Percentiles rank a stretch among this genome's conserved stretches.
Conservation (phyloP, 2,329 filamentous ascomycete genomes). For the Diaporthe citrichinensis region DNA sequence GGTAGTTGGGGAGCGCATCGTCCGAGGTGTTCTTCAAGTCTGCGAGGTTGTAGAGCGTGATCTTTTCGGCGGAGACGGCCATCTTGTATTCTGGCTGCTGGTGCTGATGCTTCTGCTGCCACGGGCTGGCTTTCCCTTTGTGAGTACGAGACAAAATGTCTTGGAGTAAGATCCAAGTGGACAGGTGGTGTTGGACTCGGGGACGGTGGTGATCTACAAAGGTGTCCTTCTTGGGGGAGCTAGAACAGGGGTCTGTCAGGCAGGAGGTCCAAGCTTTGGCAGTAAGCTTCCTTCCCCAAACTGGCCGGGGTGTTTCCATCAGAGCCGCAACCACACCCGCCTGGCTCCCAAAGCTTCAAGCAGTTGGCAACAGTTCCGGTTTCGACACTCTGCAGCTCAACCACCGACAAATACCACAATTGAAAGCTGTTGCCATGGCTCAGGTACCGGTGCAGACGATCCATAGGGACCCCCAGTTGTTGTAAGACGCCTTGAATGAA, state of each 20-base stretch:
- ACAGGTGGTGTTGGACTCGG: constrained; percentile 1
- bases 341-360: not conserved
- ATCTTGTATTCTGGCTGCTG: constrained; percentile 48
- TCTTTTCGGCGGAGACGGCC: constrained; percentile 65
- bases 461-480: constrained; percentile 96
- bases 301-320: not conserved
- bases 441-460: constrained; percentile 93
- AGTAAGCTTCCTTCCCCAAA: constrained; percentile 24
- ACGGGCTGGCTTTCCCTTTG: not conserved
- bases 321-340: constrained; percentile 19
- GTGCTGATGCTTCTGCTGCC: not conserved
- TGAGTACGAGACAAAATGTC: not conserved
- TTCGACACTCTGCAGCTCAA: constrained; percentile 14
- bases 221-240: constrained; percentile 35
- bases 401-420: not conserved
- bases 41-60: constrained; percentile 79
- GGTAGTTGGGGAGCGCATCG: constrained; percentile 93
- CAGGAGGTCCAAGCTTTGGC: constrained; percentile 7
- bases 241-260: not conserved
- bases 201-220: constrained; percentile 32
- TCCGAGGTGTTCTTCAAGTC: constrained; percentile 98
- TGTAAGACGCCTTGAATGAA: constrained; percentile 71
- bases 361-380: constrained; percentile 20
- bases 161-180: not conserved
- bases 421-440: constrained; percentile 72